Base-by-base conservation (phyloP, 2,329 filamentous ascomycete genomes). In the Emydomyces testavorans region DNA sequence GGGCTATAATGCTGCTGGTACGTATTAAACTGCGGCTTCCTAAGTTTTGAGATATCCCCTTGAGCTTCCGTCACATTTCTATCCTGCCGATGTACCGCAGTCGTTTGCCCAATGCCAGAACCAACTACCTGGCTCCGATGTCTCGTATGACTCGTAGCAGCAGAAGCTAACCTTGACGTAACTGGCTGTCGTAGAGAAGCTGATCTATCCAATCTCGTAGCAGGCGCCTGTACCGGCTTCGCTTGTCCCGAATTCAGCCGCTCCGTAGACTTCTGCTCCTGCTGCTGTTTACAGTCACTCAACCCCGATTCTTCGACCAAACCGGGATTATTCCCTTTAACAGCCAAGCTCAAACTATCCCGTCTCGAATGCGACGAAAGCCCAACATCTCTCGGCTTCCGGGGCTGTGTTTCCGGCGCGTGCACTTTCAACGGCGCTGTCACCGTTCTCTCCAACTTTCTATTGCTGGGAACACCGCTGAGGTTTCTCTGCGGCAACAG, bases 1-100 rank as follows among this genome's bases (percentile, higher is more conserved):
- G 64, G 65, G 6, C 61, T 65, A 43, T 58, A 63, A 7, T 61
- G 60, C 51, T 67, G 66, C 51, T 68, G 66, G 38, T 61, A 62
- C 1, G 60, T 65, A 15, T 62, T 58, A 43, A 66, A 64, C 16
- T 60, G 58, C 16, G 61, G 52, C 37, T 62, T 62, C 13, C 54
- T 58, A 16, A 29, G 21, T 23, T 55, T 57, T 7, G 48, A 48
- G 23, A 51, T 41, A 10, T 49, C 39, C 35, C 4, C 6, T 34
- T 20, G 34, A 2, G 5, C 6, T 18, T 35, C 41, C 26, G 55
- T 56, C 39, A 21, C 39, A 13, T 16, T 3, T 23, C 43, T 48
- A 10, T 43, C 37, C 36, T 34, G 35, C 18, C 45, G 45, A 16
- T 38, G 35, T 15, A 4, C 38, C 35, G 34, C 55, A 21, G 56